Evolutionary conservation across 805 yeast species (phyloP), one percentile per base, ranked within the genome.

Genomic region (Kluyveromyces aestuarii): DNA sequence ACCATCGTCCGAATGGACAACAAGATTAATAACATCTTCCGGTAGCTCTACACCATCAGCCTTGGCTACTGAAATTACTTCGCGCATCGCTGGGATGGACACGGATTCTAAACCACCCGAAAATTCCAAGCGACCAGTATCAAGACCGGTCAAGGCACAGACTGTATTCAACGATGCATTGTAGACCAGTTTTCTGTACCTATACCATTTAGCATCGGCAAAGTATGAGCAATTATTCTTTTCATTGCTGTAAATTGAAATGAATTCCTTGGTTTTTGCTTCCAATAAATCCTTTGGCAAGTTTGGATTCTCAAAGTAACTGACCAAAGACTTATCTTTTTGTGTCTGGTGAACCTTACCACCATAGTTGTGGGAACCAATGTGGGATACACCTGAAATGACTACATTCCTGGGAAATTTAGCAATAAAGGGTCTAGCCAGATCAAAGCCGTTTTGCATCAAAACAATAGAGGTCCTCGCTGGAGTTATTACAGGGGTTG

Each of bases 151-250:
- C 43, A 82, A 61, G 0, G 87, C 79, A 51, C 83, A 73, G 6
- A 76, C 66, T 7, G 89, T 74, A 66, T 85, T 85, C 59, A 80
- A 69, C 1, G 82, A 68, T 18, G 86, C 81, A 61, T 84, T 85
- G 67, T 84, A 84, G 13, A 85, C 73, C 52, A 85, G 71, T 61
- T 85, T 85, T 49, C 73, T 68, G 79, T 86, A 82, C 54, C 95
- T 71, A 38, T 76, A 70, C 61, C 61, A 70, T 60, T 72, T 72
- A 41, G 75, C 77, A 55, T 77, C 71, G 8, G 70, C 69, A 47
- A 68, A 72, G 49, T 71, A 70, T 14, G 54, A 55, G 53, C 73
- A 67, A 1, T 60, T 52, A 54, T 79, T 79, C 43, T 67, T 59
- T 6, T 68, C 73, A 46, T 72, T 72, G 27, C 65, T 54, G 62